Evolutionary conservation across 2,329 filamentous ascomycete species (phyloP), one percentile per base, ranked within the genome.

Genomic region (Microthyrium microscopicum): DNA sequence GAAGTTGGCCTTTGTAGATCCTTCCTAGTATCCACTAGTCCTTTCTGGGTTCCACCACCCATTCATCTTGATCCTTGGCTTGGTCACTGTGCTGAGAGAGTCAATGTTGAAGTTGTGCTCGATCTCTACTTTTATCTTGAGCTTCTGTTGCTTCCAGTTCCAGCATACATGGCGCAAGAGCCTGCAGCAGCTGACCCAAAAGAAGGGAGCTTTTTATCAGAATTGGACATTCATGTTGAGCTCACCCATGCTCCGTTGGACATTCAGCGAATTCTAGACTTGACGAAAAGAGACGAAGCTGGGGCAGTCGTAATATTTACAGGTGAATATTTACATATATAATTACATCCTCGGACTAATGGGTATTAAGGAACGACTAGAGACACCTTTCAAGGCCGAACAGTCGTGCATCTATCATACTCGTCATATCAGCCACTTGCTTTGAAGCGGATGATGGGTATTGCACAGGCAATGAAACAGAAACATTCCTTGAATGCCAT

Each of bases 281-380:
- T 62, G 29, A 79, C 89, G 16, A 73, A 77, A 42, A 80, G 70
- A 44, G 73, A 77, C 15, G 67, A 73, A 45, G 78, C 79, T 8
- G 79, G 79, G 5, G 79, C 79, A 9, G 77, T 83, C 31, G 77
- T 85, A 7, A 47, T 84, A 21, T 85, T 85, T 50, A 73, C 76
- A 37, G 79, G 78, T 73, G 60, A 21, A 22, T 18, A 13, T 15
- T 5, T 21, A 5, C 20, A 8, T 11, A 6, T 6, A n/a, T n/a
- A n/a, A n/a, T n/a, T n/a, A n/a, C n/a, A n/a, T n/a, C n/a, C n/a
- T 44, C 32, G 52, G 51, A 44, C 50, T 51, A 42, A 20, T 28
- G 11, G 6, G 4, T 7, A 5, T 29, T 13, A 40, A 78, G 77
- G 79, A 34, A 84, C 77, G 1, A 91, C 82, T 3, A 66, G 82